These are phyloP conservation scores for Paramarasmius palmivorus DNA, from an alignment of 1,284 basidiomycete species.

Conservation along the genomic window DNA sequence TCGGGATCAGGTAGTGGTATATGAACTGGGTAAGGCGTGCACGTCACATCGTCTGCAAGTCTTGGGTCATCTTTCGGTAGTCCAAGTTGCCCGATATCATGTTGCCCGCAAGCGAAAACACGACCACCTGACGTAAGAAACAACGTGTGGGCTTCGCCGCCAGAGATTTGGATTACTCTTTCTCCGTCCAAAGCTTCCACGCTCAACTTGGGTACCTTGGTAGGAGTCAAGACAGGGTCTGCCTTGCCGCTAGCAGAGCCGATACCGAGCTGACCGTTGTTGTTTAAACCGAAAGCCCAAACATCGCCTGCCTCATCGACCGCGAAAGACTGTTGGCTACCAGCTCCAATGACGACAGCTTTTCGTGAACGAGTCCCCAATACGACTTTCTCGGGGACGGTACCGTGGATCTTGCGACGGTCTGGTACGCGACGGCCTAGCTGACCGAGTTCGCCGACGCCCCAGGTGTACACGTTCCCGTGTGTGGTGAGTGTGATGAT, in stretches of 20 bases:
- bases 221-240: conserved; percentile 52
- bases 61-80: conserved; percentile 49
- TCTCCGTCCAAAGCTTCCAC: conserved; percentile 58
- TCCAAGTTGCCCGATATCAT: conserved; percentile 69
- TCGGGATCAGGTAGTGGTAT: conserved; percentile 53
- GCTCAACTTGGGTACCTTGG: conserved; percentile 54
- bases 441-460: conserved; percentile 75
- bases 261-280: conserved; percentile 26
- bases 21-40: conserved; percentile 48
- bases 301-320: conserved; percentile 70
- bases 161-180: conserved; percentile 57
- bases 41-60: conserved; percentile 42
- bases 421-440: conserved; percentile 74
- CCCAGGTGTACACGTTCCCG: conserved; percentile 76
- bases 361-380: conserved; percentile 49
- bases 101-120: conserved; percentile 72
- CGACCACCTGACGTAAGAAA: conserved; percentile 78
- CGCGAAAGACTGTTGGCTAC: conserved; percentile 77
- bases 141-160: conserved; percentile 76
- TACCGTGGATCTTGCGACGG: conserved; percentile 69
- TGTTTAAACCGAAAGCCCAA: conserved; percentile 84
- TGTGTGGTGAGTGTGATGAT: conserved; percentile 73
- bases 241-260: conserved; percentile 33
- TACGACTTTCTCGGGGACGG: conserved; percentile 65
- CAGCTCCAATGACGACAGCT: conserved; percentile 67